A percentile compares a stretch with the other conserved stretches of the same genome.
Evolutionary conservation across 2,329 filamentous ascomycete species (phyloP).

Genomic region (Ceratocystis destructans): DNA sequence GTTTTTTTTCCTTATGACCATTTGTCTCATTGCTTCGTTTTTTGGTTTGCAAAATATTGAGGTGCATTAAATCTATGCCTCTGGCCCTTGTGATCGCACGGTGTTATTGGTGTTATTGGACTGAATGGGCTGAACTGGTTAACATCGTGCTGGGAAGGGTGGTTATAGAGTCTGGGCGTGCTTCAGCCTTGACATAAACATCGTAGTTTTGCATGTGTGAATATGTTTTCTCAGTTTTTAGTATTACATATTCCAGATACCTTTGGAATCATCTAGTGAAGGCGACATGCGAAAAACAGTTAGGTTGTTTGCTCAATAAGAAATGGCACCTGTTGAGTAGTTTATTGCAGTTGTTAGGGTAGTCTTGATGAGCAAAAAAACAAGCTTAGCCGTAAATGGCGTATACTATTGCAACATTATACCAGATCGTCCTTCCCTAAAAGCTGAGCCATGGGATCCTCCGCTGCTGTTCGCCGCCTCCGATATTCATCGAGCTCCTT

Average conservation of each 20-base stretch:
- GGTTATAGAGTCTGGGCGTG: neutral
- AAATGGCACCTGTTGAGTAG: neutral
- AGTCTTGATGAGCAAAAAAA: neutral
- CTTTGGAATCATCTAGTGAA: neutral
- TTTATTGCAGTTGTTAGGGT: too few species aligned
- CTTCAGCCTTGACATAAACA: neutral
- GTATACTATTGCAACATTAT: neutral
- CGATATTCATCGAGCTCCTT: conserved; percentile 79
- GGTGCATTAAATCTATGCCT: neutral
- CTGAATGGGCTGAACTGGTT: neutral
- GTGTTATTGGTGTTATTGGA: too few species aligned
- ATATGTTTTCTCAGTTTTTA: neutral
- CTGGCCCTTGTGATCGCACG: too few species aligned
- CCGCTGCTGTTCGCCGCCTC: conserved; percentile 54
- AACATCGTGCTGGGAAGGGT: neutral
- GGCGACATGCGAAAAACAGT: neutral
- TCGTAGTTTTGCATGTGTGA: neutral
- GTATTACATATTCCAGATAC: too few species aligned
- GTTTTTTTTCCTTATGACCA: conserved; percentile 3
- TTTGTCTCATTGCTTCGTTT: neutral
- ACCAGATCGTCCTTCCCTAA: conserved; percentile 59
- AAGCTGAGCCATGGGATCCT: conserved; percentile 79
- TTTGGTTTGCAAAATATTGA: neutral
- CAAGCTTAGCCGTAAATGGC: neutral
- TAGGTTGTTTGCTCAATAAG: neutral